Evolutionary conservation across 257 asterid species (phyloP).

Genomic region (Agastache rugosa): DNA sequence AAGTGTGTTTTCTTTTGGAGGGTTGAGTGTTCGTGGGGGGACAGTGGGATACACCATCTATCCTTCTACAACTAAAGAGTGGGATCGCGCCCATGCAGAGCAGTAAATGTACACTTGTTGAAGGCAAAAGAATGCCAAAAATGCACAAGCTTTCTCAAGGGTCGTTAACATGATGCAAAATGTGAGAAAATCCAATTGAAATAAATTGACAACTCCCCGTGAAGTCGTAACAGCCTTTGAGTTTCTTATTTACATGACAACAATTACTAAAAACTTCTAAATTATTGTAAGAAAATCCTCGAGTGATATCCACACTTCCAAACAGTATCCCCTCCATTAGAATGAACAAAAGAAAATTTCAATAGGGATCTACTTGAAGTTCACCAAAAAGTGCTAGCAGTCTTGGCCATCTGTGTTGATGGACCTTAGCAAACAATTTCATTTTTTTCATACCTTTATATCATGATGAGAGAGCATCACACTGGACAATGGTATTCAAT

Average conservation of each 20-base stretch:
- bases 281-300: not conserved
- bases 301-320: not conserved
- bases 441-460: not conserved
- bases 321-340: slow-evolving; percentile 2
- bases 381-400: not conserved
- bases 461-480: not conserved
- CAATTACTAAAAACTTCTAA: not conserved
- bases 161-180: not conserved
- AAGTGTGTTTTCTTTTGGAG: slow-evolving; percentile 5
- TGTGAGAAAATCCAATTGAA: not conserved
- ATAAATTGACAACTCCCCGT: too few species aligned
- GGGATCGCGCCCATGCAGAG: not conserved
- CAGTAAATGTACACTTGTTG: not conserved
- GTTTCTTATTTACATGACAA: not conserved
- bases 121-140: not conserved
- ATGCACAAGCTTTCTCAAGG: not conserved
- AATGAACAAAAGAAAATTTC: not conserved
- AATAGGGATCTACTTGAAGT: not conserved
- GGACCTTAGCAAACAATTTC: not conserved
- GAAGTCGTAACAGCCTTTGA: slow-evolving; percentile 1
- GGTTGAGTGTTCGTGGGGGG: not conserved
- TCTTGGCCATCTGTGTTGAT: not conserved
- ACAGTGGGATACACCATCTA: not conserved
- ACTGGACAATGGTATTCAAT: not conserved
- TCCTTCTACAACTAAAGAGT: not conserved